Conservation (phyloP, 805 yeast species). For the Lipomyces orientalis region DNA sequence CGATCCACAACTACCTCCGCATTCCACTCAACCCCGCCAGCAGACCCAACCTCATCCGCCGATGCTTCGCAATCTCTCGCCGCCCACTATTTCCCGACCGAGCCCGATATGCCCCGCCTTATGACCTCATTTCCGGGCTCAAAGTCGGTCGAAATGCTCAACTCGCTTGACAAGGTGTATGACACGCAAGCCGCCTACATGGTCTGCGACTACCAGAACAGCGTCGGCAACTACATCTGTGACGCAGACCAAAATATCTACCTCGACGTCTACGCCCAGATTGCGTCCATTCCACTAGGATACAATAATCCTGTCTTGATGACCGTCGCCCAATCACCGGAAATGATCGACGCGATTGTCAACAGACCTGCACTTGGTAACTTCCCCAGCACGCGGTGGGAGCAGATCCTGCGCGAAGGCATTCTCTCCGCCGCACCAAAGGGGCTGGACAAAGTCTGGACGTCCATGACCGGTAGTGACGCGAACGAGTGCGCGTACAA, state of each 20-base stretch:
- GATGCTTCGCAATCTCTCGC: background rate
- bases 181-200: constrained; percentile 78
- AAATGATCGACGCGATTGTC: constrained; percentile 72
- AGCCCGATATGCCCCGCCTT: constrained; percentile 74
- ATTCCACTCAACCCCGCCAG: background rate
- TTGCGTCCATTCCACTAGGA: constrained; percentile 83
- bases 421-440: constrained; percentile 77
- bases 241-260: constrained; percentile 79
- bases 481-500: constrained; percentile 89
- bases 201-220: constrained; percentile 75
- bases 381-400: constrained; percentile 72
- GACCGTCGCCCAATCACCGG: constrained; percentile 70
- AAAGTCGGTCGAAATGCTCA: constrained; percentile 19
- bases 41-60: background rate
- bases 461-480: constrained; percentile 83
- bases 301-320: constrained; percentile 81
- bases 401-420: constrained; percentile 56
- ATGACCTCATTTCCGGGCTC: constrained; percentile 72
- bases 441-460: constrained; percentile 77
- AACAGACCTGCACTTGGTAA: constrained; percentile 87
- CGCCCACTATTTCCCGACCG: constrained; percentile 65
- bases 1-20: background rate
- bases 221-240: constrained; percentile 77
- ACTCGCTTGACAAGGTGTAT: constrained; percentile 61
- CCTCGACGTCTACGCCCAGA: constrained; percentile 81